phyloP scores from a whole-genome alignment of 2,329 filamentous ascomycete genomes.

The Rugonectria rugulosa region DNA sequence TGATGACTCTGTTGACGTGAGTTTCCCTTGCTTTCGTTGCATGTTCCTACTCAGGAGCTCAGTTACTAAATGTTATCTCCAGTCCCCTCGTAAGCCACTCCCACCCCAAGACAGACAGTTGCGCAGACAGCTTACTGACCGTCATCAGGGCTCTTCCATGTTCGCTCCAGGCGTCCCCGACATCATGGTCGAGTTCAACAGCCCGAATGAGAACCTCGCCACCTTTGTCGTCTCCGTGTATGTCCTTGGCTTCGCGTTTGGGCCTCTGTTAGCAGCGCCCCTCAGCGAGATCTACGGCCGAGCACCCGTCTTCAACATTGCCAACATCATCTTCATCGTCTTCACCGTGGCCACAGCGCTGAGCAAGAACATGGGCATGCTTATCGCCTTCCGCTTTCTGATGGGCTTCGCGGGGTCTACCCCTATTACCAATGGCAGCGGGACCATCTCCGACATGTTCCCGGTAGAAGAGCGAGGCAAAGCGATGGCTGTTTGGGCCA shows the following conservation, averaged over 20 bases:
- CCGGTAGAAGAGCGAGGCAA: conserved; percentile 65
- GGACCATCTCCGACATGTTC: conserved; percentile 71
- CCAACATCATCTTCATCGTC: conserved; percentile 64
- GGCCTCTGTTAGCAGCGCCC: conserved; percentile 69
- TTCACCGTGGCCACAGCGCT: conserved; percentile 53
- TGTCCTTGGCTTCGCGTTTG: conserved; percentile 61
- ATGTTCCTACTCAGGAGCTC: neutral
- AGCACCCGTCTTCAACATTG: conserved; percentile 43
- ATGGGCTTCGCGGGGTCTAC: conserved; percentile 67
- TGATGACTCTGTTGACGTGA: conserved; percentile 39
- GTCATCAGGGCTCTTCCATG: conserved; percentile 38
- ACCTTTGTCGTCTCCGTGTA: conserved; percentile 55
- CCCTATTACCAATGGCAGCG: conserved; percentile 71
- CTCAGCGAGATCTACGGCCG: conserved; percentile 69
- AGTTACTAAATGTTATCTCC: no score
- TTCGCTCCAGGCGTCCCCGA: conserved; percentile 51
- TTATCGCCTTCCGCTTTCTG: conserved; percentile 70
- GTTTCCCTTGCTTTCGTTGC: neutral
- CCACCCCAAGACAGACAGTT: neutral
- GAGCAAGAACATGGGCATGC: conserved; percentile 68
- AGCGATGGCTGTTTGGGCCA: conserved; percentile 70
- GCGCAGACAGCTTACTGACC: conserved; percentile 10
- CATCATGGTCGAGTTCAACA: conserved; percentile 54
- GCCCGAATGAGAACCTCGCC: conserved; percentile 46
- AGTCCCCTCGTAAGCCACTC: conserved; percentile 33